Evolutionary conservation across 345 rosid species (phyloP).

Genomic region (Eucalyptus sp.): DNA sequence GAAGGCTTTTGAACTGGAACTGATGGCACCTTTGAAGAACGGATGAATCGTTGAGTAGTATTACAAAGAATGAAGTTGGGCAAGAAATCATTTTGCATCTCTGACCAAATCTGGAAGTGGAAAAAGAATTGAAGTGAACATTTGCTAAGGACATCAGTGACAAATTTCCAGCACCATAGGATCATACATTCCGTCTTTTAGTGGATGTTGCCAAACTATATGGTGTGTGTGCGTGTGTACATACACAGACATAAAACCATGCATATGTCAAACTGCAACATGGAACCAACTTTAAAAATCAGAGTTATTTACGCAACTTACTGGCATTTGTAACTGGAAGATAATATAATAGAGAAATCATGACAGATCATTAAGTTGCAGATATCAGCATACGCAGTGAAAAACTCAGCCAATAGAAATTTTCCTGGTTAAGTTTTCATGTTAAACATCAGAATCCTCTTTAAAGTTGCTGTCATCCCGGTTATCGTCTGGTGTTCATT

Average conservation of each 20-base stretch:
- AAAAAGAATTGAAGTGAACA: background rate
- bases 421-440: background rate
- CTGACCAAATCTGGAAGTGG: constrained; percentile 81
- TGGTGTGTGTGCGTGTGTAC: background rate
- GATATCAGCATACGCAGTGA: background rate
- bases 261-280: background rate
- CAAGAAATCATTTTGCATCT: constrained; percentile 95
- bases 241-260: background rate
- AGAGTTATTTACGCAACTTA: background rate
- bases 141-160: background rate
- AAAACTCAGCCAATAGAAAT: background rate
- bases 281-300: background rate
- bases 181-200: background rate
- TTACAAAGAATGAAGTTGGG: constrained; percentile 97
- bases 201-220: background rate
- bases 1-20: constrained; percentile 91
- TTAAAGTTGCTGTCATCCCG: background rate
- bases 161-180: background rate
- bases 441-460: background rate
- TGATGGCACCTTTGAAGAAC: constrained; percentile 62
- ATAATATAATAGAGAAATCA: background rate
- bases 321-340: background rate
- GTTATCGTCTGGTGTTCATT: background rate
- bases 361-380: background rate
- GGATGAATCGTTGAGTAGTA: constrained; percentile 89